Percentiles rank a stretch among this genome's conserved stretches.
These are phyloP conservation scores for Hypoxylon lienhwacheense DNA, from an alignment of 495 filamentous ascomycete species.

Conservation along the genomic window DNA sequence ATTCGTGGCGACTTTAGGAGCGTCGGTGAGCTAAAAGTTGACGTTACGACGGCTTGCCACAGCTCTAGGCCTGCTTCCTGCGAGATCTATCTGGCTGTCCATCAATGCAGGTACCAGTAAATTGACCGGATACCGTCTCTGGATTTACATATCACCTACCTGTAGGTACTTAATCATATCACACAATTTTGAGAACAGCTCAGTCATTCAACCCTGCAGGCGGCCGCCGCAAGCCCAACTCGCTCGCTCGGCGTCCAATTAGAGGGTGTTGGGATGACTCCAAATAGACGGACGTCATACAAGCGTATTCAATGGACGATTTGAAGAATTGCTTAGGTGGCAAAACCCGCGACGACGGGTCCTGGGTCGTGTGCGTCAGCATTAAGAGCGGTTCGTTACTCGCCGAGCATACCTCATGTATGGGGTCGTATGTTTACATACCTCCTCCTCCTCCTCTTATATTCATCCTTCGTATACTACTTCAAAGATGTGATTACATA, in stretches of 20 bases:
- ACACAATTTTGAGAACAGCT: too few species aligned
- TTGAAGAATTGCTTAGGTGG: slow-evolving; percentile 5
- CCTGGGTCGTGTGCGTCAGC: slow-evolving; percentile 5
- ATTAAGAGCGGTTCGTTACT: slow-evolving; percentile 10
- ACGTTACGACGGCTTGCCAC: slow-evolving; percentile 17
- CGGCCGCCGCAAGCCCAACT: slow-evolving; percentile 17
- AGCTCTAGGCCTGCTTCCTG: slow-evolving; percentile 20
- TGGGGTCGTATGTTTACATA: slow-evolving; percentile 1
- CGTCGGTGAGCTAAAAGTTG: slow-evolving; percentile 1
- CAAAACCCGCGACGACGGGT: slow-evolving; percentile 11
- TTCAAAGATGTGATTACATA: too few species aligned
- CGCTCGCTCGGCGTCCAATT: slow-evolving; percentile 26
- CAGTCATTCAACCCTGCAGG: slow-evolving; percentile 27
- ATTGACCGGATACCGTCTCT: slow-evolving; percentile 8
- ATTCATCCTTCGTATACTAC: too few species aligned
- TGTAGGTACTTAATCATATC: too few species aligned
- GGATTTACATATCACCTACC: slow-evolving; percentile 11
- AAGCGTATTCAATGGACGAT: slow-evolving; percentile 19
- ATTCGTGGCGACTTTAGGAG: slow-evolving; percentile 6
- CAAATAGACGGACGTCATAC: slow-evolving; percentile 18
- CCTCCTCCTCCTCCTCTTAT: too few species aligned
- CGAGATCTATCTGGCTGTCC: slow-evolving; percentile 27
- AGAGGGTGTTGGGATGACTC: slow-evolving; percentile 7
- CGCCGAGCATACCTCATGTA: background rate
- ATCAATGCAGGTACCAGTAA: slow-evolving; percentile 31